These are phyloP conservation scores for Misopates orontium DNA, from an alignment of 257 asterid genomes.

Conservation along the genomic window DNA sequence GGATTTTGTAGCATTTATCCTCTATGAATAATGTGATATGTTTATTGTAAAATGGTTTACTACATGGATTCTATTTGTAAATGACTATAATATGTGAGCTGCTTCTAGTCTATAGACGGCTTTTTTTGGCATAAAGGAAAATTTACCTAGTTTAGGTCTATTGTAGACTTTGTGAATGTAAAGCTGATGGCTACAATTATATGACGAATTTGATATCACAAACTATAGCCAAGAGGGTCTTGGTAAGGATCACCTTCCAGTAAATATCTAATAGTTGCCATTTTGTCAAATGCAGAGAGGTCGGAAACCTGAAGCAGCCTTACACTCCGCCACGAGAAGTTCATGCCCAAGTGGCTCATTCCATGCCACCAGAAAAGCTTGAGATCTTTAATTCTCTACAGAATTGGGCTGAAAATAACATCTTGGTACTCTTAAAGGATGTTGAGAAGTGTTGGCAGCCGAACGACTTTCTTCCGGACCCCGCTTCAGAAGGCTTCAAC, in stretches of 20 bases:
- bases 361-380: constrained; percentile 51
- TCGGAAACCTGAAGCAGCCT: constrained; percentile 36
- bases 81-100: too few species aligned
- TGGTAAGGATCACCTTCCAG: too few species aligned
- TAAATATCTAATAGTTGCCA: neutral
- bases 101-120: too few species aligned
- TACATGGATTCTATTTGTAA: too few species aligned
- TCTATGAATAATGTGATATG: neutral
- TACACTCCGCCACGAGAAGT: constrained; percentile 48
- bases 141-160: too few species aligned
- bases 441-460: constrained; percentile 60
- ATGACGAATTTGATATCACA: too few species aligned
- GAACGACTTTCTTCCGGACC: constrained; percentile 47
- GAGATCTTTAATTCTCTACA: constrained; percentile 45
- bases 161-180: too few species aligned
- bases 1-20: neutral
- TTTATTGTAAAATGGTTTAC: neutral
- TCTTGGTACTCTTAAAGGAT: constrained; percentile 45
- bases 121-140: too few species aligned
- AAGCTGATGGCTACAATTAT: too few species aligned
- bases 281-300: constrained; percentile 29
- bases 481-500: constrained; percentile 48
- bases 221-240: too few species aligned
- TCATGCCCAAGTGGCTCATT: constrained; percentile 38
- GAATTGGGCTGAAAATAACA: constrained; percentile 49